phyloP scores from a whole-genome alignment of 495 filamentous ascomycete species.

The Xylaria venustula region DNA sequence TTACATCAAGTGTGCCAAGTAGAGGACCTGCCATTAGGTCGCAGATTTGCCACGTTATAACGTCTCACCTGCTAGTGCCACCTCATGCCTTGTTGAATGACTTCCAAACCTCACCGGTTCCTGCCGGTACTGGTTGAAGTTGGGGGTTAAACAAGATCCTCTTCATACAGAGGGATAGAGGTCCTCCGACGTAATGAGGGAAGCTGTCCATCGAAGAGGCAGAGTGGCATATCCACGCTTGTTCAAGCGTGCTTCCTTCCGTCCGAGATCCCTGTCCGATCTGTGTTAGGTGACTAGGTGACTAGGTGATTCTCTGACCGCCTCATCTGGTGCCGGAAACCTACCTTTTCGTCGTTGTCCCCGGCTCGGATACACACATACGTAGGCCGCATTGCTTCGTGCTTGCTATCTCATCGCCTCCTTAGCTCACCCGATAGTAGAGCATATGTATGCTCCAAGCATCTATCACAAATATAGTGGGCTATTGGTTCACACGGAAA shows the following conservation, averaged over 20 bases:
- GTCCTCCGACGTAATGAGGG: background rate
- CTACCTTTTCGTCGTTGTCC: background rate
- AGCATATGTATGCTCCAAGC: background rate
- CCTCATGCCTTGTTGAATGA: background rate
- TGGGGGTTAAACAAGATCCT: background rate
- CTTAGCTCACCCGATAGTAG: background rate
- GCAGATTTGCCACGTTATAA: background rate
- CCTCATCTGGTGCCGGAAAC: background rate
- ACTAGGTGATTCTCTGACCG: background rate
- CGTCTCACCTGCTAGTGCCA: background rate
- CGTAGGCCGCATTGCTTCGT: background rate
- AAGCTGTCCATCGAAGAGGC: background rate
- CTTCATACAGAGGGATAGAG: background rate
- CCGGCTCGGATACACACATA: conserved; percentile 5
- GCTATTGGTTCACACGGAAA: no score
- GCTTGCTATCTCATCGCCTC: conserved; percentile 2
- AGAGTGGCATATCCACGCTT: background rate
- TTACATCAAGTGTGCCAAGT: background rate
- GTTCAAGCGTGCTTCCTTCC: background rate
- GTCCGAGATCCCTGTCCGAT: background rate
- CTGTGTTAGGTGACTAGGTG: background rate
- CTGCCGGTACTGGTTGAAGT: background rate
- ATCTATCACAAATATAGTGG: background rate
- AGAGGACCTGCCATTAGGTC: background rate
- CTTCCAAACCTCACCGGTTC: background rate